phyloP scores from a whole-genome alignment of 345 rosid species.

The Boechera divaricarpa region DNA sequence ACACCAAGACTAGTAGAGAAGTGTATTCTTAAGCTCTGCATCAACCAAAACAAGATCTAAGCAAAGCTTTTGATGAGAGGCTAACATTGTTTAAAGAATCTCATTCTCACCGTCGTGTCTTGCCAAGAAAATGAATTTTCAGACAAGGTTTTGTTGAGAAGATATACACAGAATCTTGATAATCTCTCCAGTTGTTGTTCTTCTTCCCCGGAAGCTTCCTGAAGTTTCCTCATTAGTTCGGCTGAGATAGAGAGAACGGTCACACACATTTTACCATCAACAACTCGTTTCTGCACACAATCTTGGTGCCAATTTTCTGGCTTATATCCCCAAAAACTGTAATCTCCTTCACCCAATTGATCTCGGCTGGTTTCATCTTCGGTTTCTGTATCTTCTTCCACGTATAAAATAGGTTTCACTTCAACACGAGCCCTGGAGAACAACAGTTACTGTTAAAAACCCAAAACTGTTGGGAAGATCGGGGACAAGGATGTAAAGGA shows the following conservation, averaged over 20 bases:
- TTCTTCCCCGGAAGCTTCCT: constrained; percentile 39
- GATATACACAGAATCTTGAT: constrained; percentile 70
- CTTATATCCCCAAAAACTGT: constrained; percentile 59
- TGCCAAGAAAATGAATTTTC: constrained; percentile 74
- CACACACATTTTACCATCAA: constrained; percentile 66
- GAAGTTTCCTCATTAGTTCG: constrained; percentile 52
- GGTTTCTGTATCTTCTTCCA: constrained; percentile 52
- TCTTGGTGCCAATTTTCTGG: constrained; percentile 83
- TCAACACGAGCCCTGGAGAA: constrained; percentile 83
- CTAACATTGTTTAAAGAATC: constrained; percentile 20
- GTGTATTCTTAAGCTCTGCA: constrained; percentile 72
- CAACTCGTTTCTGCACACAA: constrained; percentile 72
- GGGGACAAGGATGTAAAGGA: constrained; percentile 73
- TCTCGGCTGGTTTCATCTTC: constrained; percentile 42
- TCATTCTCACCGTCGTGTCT: constrained; percentile 64
- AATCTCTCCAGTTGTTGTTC: constrained; percentile 54
- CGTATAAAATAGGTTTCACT: constrained; percentile 83
- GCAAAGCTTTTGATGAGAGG: constrained; percentile 20
- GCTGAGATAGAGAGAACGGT: constrained; percentile 62
- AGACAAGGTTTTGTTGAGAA: constrained; percentile 64
- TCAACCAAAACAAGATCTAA: constrained; percentile 27
- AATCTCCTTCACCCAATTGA: constrained; percentile 29
- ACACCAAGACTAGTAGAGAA: constrained; percentile 57
- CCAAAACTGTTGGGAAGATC: constrained; percentile 77
- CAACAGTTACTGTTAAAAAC: constrained; percentile 20